Percentiles rank a stretch among this genome's conserved stretches.
Evolutionary conservation across 495 filamentous ascomycete genomes (phyloP).

Genomic region (Lophiostoma macrostomum): DNA sequence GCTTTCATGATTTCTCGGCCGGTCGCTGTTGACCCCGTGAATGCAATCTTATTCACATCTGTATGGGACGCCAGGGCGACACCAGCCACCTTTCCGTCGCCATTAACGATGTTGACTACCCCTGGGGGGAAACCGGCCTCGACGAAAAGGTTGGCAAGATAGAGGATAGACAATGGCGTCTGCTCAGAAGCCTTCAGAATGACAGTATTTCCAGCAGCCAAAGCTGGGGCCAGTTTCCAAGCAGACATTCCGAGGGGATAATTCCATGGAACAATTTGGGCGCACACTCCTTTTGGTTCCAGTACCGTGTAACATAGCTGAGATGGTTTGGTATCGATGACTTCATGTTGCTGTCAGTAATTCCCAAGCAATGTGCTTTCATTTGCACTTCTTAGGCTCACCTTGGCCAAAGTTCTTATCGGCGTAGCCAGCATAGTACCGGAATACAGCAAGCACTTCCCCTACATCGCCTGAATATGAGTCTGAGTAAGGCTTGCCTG

Average conservation of each 20-base stretch:
- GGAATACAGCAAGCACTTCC: too few relatives aligned
- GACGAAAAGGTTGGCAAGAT: not conserved
- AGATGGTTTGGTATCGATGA: too few relatives aligned
- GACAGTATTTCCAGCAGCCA: constrained; percentile 18
- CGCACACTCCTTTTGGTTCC: constrained; percentile 14
- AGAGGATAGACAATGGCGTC: constrained; percentile 3
- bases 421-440: constrained; percentile 17
- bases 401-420: constrained; percentile 13
- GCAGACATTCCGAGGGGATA: constrained; percentile 1
- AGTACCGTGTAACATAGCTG: constrained; percentile 1
- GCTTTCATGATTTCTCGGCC: constrained; percentile 31
- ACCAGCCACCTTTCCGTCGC: not conserved
- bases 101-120: constrained; percentile 18
- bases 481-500: too few relatives aligned
- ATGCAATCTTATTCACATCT: constrained; percentile 38
- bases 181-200: constrained; percentile 19
- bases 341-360: not conserved
- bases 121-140: constrained; percentile 25
- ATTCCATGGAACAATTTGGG: constrained; percentile 22
- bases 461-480: too few relatives aligned
- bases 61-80: constrained; percentile 20
- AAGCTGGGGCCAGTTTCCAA: constrained; percentile 14
- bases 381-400: too few relatives aligned
- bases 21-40: constrained; percentile 34
- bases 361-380: too few relatives aligned